Evolutionary conservation across 306 rosid genomes (phyloP).

Genomic region (Lathyrus oleraceus): DNA sequence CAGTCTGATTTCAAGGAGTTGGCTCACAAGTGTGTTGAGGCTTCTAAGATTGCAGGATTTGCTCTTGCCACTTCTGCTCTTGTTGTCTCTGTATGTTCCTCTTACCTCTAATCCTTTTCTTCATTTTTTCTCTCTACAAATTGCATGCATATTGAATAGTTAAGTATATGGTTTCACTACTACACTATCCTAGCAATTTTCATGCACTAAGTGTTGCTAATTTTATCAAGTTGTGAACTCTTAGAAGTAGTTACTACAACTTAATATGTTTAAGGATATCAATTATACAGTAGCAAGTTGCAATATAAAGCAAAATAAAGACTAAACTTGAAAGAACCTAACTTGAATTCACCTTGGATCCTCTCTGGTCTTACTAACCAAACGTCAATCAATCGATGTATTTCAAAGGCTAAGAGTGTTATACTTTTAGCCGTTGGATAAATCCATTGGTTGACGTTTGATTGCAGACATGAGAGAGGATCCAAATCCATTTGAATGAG

Average conservation of each 20-base stretch:
- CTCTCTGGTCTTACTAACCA: background rate
- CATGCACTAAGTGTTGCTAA: background rate
- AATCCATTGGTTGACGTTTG: background rate
- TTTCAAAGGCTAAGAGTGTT: background rate
- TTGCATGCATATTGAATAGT: background rate
- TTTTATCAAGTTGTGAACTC: background rate
- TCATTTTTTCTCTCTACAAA: background rate
- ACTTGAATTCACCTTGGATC: background rate
- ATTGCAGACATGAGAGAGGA: background rate
- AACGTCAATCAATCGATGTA: background rate
- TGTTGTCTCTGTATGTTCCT: conserved; percentile 76
- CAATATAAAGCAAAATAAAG: background rate
- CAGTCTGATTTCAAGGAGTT: conserved; percentile 60
- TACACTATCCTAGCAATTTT: background rate
- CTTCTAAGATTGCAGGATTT: conserved; percentile 86
- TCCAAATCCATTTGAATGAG: background rate
- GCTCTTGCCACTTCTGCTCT: conserved; percentile 99
- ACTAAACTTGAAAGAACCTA: background rate
- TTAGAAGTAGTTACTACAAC: background rate
- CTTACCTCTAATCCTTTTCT: background rate
- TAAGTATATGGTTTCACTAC: background rate
- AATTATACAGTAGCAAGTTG: background rate
- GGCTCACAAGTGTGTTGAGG: conserved; percentile 67
- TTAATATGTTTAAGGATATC: conserved; percentile 10
- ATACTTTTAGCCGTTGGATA: too few species aligned